These are phyloP conservation scores for Laburnicola sp. DNA, from an alignment of 2,329 filamentous ascomycete species.

Conservation along the genomic window DNA sequence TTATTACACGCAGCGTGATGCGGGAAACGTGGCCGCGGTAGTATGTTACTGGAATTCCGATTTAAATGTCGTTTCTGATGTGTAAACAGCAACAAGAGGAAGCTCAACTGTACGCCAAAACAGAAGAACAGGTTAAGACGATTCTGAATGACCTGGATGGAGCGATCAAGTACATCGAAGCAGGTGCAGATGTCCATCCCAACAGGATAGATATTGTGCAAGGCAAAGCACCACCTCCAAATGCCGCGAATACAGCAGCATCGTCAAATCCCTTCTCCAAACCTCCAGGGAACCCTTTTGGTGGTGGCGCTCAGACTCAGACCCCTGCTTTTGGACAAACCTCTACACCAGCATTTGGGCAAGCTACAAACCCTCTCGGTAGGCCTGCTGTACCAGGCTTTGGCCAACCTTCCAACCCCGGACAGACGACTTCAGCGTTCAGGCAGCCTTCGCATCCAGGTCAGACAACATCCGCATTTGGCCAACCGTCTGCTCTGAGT, in stretches of 20 bases:
- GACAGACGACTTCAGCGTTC: conserved; percentile 37
- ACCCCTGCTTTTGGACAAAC: conserved; percentile 32
- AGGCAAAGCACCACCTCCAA: conserved; percentile 20
- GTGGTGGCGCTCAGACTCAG: conserved; percentile 23
- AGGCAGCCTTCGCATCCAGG: conserved; percentile 44
- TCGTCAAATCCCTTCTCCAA: conserved; percentile 33
- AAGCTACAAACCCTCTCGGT: conserved; percentile 47
- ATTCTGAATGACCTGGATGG: conserved; percentile 70
- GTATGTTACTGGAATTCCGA: conserved; percentile 40
- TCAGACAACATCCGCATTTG: conserved; percentile 43
- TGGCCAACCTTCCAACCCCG: conserved; percentile 43
- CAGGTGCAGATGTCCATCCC: conserved; percentile 39
- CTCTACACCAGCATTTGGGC: conserved; percentile 42
- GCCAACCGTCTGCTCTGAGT: conserved; percentile 39
- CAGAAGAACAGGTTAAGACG: conserved; percentile 71
- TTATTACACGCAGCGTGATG: conserved; percentile 67
- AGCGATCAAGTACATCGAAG: conserved; percentile 54
- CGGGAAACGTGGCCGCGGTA: conserved; percentile 62
- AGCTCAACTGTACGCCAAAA: conserved; percentile 62
- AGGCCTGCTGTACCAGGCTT: conserved; percentile 46
- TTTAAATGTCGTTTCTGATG: conserved; percentile 15
- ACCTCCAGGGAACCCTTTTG: conserved; percentile 34
- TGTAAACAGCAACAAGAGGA: conserved; percentile 62
- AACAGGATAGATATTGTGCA: conserved; percentile 40
- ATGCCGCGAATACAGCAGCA: conserved; percentile 11